Evolutionary conservation across 2,329 filamentous ascomycete genomes (phyloP).

Genomic region (Harringtonia aguacate): DNA sequence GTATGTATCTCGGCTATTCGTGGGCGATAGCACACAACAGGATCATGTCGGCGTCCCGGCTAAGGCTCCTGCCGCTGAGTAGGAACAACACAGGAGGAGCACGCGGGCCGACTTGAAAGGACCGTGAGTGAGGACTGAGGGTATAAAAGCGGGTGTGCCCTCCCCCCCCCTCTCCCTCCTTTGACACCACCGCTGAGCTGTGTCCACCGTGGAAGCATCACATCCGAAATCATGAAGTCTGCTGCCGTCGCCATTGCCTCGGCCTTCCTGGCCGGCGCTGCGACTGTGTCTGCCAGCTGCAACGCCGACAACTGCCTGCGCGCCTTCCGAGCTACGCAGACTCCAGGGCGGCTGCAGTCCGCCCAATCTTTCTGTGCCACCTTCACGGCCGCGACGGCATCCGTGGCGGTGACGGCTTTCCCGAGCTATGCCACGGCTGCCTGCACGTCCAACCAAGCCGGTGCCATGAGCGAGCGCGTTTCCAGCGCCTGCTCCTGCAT

Average conservation of each 20-base stretch:
- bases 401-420: constrained; percentile 7
- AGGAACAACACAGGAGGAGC: too few species aligned
- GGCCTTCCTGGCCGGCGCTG: neutral
- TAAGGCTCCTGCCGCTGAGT: too few species aligned
- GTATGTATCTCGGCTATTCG: too few species aligned
- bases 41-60: too few species aligned
- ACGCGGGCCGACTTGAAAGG: too few species aligned
- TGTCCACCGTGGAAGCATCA: neutral
- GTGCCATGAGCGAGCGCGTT: constrained; percentile 10
- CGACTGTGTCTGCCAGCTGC: neutral
- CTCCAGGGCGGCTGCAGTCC: constrained; percentile 20
- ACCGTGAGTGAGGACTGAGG: too few species aligned
- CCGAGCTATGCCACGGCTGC: constrained; percentile 13
- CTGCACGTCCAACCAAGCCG: constrained; percentile 14
- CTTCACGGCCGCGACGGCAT: constrained; percentile 9
- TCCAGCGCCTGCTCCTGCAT: constrained; percentile 16
- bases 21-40: too few species aligned
- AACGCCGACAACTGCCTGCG: constrained; percentile 26
- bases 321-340: constrained; percentile 22
- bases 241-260: neutral
- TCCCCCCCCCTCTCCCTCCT: too few species aligned
- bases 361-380: constrained; percentile 22
- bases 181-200: too few species aligned
- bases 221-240: neutral
- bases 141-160: too few species aligned